Base-by-base conservation (phyloP, 345 rosid genomes). In the Erucastrum elatum region DNA sequence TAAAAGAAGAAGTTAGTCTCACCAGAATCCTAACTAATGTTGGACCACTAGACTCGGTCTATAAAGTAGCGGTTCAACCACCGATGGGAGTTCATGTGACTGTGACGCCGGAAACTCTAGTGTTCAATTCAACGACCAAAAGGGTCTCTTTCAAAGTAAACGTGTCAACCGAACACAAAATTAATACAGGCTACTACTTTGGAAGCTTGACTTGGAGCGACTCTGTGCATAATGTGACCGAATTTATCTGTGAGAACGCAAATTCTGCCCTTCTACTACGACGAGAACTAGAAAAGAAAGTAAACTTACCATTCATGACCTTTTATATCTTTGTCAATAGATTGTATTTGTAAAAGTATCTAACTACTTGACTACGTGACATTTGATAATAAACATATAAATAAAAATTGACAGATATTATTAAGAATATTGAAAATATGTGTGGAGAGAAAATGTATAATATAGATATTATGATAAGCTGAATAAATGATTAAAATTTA, bases 1-100 rank as follows among this genome's bases (percentile, higher is more conserved):
- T 66, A 53, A 56, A 63, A 72, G 70, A 65, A 11, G 76, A 58
- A 46, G 70, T 46, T 0, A 44, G 65, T 46, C 64, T 72, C 21
- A 79, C 81, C 4, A 80, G 90, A 78, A 86, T 75, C 0, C 80
- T 89, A 12, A 87, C 81, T 30, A 87, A 89, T 29, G 87, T 82
- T 30, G 89, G 89, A 17, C 70, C 78, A 13, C 15, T 81, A 3
- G 31, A 56, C n/a, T 86, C 86, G 2, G 41, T 63, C 3, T 89
- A 87, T 66, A 72, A 63, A 60, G 55, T 51, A 2, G 2, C 13
- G 11, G 30, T 85, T 7, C 79, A 80, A 35, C 59, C 72, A 26
- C 88, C 88, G 0, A 4, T 71, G 15, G 83, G 87, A 0, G 39
- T 73, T n/a, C 4, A 13, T 17, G 71, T 86, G 5, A 44, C 69